Percentiles rank a stretch among this genome's conserved stretches.
Evolutionary conservation across 495 filamentous ascomycete species (phyloP).

Genomic region (Tuber indicum): DNA sequence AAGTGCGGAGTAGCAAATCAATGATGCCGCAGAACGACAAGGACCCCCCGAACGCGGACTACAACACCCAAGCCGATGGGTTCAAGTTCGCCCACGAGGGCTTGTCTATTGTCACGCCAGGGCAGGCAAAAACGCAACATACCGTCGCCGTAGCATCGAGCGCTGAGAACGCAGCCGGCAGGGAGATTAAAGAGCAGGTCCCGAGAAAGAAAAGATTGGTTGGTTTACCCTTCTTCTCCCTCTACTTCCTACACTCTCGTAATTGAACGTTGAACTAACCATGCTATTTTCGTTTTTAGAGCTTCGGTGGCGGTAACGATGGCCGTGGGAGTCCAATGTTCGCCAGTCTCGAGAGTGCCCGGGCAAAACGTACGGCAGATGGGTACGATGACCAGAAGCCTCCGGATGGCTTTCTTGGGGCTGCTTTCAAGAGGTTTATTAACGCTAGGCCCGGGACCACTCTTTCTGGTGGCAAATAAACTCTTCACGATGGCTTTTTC

Average conservation of each 20-base stretch:
- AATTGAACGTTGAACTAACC: neutral
- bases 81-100: constrained; percentile 1
- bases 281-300: constrained; percentile 9
- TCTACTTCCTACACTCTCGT: neutral
- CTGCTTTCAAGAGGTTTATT: constrained; percentile 30
- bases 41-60: constrained; percentile 1
- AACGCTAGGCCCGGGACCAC: constrained; percentile 12
- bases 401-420: constrained; percentile 34
- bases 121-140: constrained; percentile 11
- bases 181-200: neutral
- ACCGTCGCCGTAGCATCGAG: constrained; percentile 6
- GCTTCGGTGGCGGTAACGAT: constrained; percentile 37
- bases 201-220: constrained; percentile 33
- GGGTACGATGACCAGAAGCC: constrained; percentile 38
- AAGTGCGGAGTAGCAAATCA: neutral
- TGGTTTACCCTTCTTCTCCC: neutral
- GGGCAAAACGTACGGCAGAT: constrained; percentile 18
- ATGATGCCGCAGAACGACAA: constrained; percentile 17
- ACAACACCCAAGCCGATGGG: constrained; percentile 8
- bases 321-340: constrained; percentile 37
- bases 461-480: constrained; percentile 18
- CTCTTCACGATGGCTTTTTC: neutral
- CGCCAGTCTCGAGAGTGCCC: constrained; percentile 28
- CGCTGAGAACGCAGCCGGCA: constrained; percentile 5
- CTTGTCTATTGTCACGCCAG: neutral